These are phyloP conservation scores for Prunus davidiana DNA, from an alignment of 306 rosid species.

Conservation along the genomic window DNA sequence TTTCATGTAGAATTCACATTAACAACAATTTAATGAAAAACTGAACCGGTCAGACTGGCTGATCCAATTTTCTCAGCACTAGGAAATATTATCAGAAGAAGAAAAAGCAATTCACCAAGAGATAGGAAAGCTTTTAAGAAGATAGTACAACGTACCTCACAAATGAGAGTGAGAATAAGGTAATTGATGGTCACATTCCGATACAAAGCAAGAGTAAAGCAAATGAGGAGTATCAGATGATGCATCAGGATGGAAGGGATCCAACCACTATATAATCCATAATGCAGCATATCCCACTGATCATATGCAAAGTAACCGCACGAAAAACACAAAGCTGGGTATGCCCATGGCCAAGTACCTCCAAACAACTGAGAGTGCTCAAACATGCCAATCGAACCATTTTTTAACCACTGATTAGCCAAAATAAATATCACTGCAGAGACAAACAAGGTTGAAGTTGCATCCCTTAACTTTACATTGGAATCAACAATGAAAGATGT, in stretches of 20 bases:
- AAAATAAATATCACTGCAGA: constrained; percentile 70
- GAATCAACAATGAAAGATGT: background rate
- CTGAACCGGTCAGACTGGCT: background rate
- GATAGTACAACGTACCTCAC: constrained; percentile 57
- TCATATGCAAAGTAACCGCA: constrained; percentile 98
- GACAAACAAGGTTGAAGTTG: background rate
- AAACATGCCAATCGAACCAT: constrained; percentile 63
- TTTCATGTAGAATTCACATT: background rate
- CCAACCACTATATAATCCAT: constrained; percentile 66
- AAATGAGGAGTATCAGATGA: constrained; percentile 82
- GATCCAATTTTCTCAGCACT: background rate
- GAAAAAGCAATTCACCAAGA: background rate
- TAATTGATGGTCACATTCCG: constrained; percentile 91
- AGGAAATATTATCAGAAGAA: background rate
- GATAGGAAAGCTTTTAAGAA: constrained; percentile 2
- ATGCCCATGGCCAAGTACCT: constrained; percentile 84
- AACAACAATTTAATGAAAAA: no score
- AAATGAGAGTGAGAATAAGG: constrained; percentile 89
- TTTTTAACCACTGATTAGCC: constrained; percentile 44
- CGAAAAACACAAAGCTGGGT: constrained; percentile 84
- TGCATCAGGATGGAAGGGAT: constrained; percentile 82
- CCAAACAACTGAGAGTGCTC: constrained; percentile 78
- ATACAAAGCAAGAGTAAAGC: constrained; percentile 89
- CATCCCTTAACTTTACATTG: background rate
- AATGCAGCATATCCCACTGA: constrained; percentile 90